Percentiles rank a stretch among this genome's conserved stretches.
Evolutionary conservation across 495 filamentous ascomycete species (phyloP).

Genomic region (Parachaetomium inaequale): DNA sequence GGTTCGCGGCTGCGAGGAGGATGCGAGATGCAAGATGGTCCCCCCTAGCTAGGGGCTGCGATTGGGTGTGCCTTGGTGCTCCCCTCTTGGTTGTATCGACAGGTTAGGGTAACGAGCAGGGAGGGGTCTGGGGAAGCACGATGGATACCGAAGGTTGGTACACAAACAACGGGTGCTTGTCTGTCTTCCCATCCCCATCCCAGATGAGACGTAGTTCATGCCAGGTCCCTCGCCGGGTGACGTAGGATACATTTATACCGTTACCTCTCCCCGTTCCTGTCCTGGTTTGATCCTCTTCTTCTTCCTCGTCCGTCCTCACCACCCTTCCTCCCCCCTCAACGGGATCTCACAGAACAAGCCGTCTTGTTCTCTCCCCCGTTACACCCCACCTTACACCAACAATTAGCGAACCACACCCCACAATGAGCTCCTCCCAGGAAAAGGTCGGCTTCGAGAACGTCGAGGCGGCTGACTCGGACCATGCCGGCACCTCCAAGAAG

Average conservation of each 20-base stretch:
- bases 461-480: slow-evolving; percentile 17
- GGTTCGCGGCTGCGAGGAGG: background rate
- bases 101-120: slow-evolving; percentile 6
- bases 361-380: slow-evolving; percentile 1
- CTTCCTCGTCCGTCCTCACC: background rate
- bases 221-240: background rate
- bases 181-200: background rate
- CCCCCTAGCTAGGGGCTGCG: background rate
- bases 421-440: slow-evolving; percentile 15
- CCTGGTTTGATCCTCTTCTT: background rate
- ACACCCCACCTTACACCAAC: background rate
- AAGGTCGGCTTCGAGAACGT: slow-evolving; percentile 18
- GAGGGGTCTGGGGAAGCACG: slow-evolving; percentile 3
- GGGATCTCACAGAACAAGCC: slow-evolving; percentile 1
- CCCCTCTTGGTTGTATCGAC: background rate
- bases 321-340: background rate
- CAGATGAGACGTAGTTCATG: background rate
- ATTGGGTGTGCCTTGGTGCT: background rate
- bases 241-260: slow-evolving; percentile 4
- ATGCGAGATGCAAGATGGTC: background rate
- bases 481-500: background rate
- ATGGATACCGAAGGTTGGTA: background rate
- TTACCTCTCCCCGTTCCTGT: background rate
- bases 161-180: background rate
- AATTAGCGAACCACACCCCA: background rate